Base-by-base conservation (phyloP, 108 stramenopile genomes). In the Bacterosira constricta region DNA sequence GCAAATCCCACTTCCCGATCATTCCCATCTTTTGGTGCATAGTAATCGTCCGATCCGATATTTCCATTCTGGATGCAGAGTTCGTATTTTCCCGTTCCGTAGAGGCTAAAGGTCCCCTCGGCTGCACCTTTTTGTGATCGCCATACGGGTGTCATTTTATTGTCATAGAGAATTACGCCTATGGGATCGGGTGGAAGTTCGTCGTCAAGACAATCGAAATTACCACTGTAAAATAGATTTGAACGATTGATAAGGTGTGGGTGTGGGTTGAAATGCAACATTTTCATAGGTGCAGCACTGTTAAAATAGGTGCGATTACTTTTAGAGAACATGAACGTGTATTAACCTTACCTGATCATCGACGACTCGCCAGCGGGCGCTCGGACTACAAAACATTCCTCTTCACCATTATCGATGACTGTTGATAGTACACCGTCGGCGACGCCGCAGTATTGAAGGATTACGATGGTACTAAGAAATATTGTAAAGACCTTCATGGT, bases 51-150 rank as follows among this genome's bases (percentile, higher is more conserved):
- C 18, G 82, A 77, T 9, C 83, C 83, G 21, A 61, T 26, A 30
- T 41, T 52, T 42, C 85, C 83, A 52, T 85, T 88, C 58, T 83
- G 83, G 58, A 91, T 83, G 50, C 90, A 91, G 3, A 91, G 53
- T 25, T 60, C 78, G 65, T 73, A 86, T 32, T 71, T 81, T 45
- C 67, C 66, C 25, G 74, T 46, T 44, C 62, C 70, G 4, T 42
- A 25, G 11, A 91, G 39, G 25, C 56, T 45, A 55, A 91, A 91
- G 13, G 56, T 62, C 9, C 87, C 90, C 75, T 88, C 88, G 52
- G 68, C 63, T 13, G 61, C 69, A 13, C 77, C 85, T 5, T 52
- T 59, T 49, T 67, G 55, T n/a, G 82, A 80, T 69, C 83, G 63
- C 80, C 88, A 88, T 30, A 87, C 23, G 7, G 73, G 67, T 20